Conservation (phyloP, 331 rosid genomes). For the Erythrophleum ivorense region DNA sequence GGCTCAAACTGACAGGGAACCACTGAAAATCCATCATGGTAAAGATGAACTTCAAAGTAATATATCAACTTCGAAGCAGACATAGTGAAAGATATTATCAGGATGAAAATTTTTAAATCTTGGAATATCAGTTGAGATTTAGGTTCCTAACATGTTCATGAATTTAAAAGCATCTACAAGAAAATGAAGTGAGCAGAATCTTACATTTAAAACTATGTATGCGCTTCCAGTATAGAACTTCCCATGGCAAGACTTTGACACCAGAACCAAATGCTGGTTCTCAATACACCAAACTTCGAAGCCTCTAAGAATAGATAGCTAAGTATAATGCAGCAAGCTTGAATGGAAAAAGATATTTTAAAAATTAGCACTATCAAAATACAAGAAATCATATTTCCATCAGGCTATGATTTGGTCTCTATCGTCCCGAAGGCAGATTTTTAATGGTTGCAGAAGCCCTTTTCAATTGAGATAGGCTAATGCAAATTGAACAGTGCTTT, state of each 20-base stretch:
- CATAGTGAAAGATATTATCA: constrained; percentile 13
- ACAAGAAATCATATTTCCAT: constrained; percentile 5
- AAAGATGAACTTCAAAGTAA: constrained; percentile 22
- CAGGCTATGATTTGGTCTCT: neutral
- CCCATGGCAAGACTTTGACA: constrained; percentile 69
- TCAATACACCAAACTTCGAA: constrained; percentile 92
- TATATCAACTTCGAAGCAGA: constrained; percentile 24
- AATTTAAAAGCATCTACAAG: constrained; percentile 31
- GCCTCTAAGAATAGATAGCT: constrained; percentile 62
- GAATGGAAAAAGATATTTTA: constrained; percentile 34
- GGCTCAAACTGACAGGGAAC: constrained; percentile 25
- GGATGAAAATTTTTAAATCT: constrained; percentile 24
- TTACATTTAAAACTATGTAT: constrained; percentile 83
- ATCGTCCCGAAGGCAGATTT: constrained; percentile 17
- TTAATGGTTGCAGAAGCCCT: neutral
- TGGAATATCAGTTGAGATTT: constrained; percentile 13
- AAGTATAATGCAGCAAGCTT: constrained; percentile 54
- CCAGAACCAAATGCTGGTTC: constrained; percentile 65
- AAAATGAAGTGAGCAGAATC: constrained; percentile 47
- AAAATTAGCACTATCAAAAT: constrained; percentile 3
- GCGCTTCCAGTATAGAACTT: constrained; percentile 86
- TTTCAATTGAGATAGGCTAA: constrained; percentile 16
- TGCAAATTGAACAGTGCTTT: constrained; percentile 30
- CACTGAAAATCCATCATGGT: constrained; percentile 32
- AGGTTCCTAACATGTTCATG: neutral